Evolutionary conservation across 208 protist genomes (phyloP).

Genomic region (Trichomonas vaginalis): DNA sequence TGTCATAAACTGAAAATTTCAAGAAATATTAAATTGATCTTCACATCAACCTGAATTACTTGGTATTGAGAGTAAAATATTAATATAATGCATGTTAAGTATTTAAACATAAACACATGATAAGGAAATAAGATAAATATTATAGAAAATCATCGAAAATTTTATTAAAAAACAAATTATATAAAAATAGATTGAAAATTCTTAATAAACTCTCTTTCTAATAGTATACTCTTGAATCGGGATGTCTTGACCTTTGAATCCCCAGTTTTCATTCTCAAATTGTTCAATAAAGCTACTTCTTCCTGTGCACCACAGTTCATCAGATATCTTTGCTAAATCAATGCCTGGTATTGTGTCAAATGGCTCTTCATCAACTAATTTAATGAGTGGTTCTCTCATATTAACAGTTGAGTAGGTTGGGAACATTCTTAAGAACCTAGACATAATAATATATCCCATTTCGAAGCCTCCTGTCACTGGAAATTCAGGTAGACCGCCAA

Average conservation of each 20-base stretch:
- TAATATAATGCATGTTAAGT: no score
- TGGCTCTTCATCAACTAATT: background rate
- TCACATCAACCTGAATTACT: no score
- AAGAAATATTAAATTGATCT: no score
- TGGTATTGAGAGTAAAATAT: no score
- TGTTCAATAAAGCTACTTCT: background rate
- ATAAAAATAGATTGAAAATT: no score
- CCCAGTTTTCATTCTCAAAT: background rate
- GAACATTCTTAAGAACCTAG: background rate
- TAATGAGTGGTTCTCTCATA: background rate
- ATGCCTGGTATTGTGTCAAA: background rate
- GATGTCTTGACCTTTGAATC: background rate
- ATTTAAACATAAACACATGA: no score
- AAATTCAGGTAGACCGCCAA: background rate
- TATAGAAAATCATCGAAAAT: no score
- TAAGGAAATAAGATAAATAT: no score
- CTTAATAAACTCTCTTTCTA: no score
- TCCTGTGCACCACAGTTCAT: background rate
- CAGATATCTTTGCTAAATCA: background rate
- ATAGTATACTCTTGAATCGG: background rate
- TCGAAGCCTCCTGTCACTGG: background rate
- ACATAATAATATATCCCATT: background rate
- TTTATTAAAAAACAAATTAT: no score
- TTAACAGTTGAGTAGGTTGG: background rate
- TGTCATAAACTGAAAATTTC: no score